phyloP scores from a whole-genome alignment of 2,329 filamentous ascomycete genomes.

The Beauveria medogensis region DNA sequence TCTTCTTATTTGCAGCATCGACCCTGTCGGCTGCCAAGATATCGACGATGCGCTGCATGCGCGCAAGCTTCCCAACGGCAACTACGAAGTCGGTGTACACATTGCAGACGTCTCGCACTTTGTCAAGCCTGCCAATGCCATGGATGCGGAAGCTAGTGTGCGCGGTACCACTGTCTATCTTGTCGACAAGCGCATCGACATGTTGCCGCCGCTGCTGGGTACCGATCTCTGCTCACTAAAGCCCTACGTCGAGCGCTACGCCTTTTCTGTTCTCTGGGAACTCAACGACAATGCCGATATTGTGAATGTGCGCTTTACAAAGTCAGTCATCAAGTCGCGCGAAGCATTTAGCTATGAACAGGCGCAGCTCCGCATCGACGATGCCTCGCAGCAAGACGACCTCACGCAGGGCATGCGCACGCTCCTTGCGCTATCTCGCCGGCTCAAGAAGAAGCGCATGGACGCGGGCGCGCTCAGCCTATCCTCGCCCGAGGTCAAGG shows the following conservation, averaged over 20 bases:
- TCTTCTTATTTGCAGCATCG: conserved; percentile 92
- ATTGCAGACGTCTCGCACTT: conserved; percentile 99
- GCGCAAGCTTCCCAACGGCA: conserved; percentile 75
- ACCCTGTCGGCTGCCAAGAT: conserved; percentile 91
- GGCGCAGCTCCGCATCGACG: conserved; percentile 89
- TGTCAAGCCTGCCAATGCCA: conserved; percentile 91
- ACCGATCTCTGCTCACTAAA: conserved; percentile 96
- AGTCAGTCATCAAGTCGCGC: conserved; percentile 93
- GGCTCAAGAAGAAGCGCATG: conserved; percentile 90
- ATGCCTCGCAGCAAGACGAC: conserved; percentile 77
- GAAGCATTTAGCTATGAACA: conserved; percentile 98
- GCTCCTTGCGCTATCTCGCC: conserved; percentile 81
- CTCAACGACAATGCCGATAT: conserved; percentile 78
- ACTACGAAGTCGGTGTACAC: conserved; percentile 93
- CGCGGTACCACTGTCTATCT: conserved; percentile 95
- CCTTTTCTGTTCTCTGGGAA: conserved; percentile 85
- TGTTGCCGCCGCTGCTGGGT: conserved; percentile 92
- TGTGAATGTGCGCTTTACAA: conserved; percentile 80
- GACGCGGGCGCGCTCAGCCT: conserved; percentile 91
- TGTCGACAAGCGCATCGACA: conserved; percentile 98
- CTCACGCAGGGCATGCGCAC: conserved; percentile 84
- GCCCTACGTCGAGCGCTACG: conserved; percentile 91
- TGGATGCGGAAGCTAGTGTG: conserved; percentile 91
- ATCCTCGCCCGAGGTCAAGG: conserved; percentile 94
- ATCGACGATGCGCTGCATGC: conserved; percentile 97